Base-by-base conservation (phyloP, 2,329 filamentous ascomycete genomes). In the Stemphylium vesicarium region DNA sequence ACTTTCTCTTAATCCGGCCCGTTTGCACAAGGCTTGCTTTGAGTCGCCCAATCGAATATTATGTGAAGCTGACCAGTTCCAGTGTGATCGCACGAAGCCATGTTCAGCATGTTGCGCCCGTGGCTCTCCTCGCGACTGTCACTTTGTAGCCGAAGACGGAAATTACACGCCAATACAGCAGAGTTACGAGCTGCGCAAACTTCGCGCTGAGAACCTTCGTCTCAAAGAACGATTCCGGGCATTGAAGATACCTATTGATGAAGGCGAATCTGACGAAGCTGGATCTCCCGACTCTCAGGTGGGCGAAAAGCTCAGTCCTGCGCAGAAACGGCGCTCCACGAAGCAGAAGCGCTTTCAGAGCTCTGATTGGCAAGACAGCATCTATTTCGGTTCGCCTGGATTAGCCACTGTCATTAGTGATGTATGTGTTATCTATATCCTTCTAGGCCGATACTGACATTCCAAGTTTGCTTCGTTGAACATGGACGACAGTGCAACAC, bases 381-480 rank as follows among this genome's bases (percentile, higher is more conserved):
- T 81, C 4, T 82, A 82, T 63, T 82, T 82, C 64, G 80, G 79
- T 7, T 79, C 76, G 38, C 79, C 80, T n/a, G 77, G 77, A 5
- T 71, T 82, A 37, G 78, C 78, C 11, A 81, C 73, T 56, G 75
- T 82, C 24, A 72, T 81, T 33, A 70, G 72, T 53, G 80, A 82
- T 64, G 80, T 81, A 71, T 44, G 55, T 29, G 40, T 15, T 12
- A 37, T 26, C 37, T 36, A 26, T 43, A 44, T 2, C 6, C 4
- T 7, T 31, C 65, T 40, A 32, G 40, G 37, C 26, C 22, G 4
- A 44, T n/a, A 47, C 68, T 74, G 42, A 72, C 36, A 15, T 26
- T 10, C 20, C 8, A 53, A 79, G 80, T 81, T 81, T 54, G 77
- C 79, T 16, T 75, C 71, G 44, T 64, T 79, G 9, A 76, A 77